Evolutionary conservation across 1,284 basidiomycete genomes (phyloP).

Genomic region (Macrocystidia cucumis): DNA sequence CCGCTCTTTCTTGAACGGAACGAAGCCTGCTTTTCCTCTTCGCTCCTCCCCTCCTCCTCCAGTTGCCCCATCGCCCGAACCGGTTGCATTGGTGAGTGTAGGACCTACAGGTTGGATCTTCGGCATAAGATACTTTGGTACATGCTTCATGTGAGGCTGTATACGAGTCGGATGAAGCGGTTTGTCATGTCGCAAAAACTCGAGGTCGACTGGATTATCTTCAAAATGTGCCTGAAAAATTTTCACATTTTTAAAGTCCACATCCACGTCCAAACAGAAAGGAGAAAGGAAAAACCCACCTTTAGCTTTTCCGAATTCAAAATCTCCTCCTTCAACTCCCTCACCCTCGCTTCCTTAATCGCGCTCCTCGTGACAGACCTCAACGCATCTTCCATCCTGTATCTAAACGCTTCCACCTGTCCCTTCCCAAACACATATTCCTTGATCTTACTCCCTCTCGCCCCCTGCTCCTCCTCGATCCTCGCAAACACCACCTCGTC

Average conservation of each 20-base stretch:
- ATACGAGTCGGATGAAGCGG: slow-evolving; percentile 84
- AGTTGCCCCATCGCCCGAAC: slow-evolving; percentile 21
- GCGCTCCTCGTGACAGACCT: slow-evolving; percentile 82
- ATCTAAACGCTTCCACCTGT: slow-evolving; percentile 97
- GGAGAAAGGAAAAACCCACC: slow-evolving; percentile 32
- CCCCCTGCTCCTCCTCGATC: slow-evolving; percentile 71
- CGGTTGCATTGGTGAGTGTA: too few species aligned
- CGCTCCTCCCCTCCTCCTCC: slow-evolving; percentile 13
- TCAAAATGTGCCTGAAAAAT: slow-evolving; percentile 85
- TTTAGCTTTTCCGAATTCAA: slow-evolving; percentile 95
- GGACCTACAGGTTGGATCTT: slow-evolving; percentile 64
- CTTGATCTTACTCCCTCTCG: slow-evolving; percentile 71
- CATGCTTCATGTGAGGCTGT: slow-evolving; percentile 92
- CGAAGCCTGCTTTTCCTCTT: slow-evolving; percentile 36
- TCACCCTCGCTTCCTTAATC: slow-evolving; percentile 88
- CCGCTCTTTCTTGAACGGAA: slow-evolving; percentile 70
- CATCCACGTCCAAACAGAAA: background rate
- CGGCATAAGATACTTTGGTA: slow-evolving; percentile 91
- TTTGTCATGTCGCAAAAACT: slow-evolving; percentile 92
- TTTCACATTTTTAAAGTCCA: slow-evolving; percentile 2
- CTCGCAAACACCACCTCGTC: slow-evolving; percentile 78
- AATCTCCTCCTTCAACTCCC: slow-evolving; percentile 92
- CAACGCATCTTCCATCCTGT: slow-evolving; percentile 96
- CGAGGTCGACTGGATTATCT: slow-evolving; percentile 92
- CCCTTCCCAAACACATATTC: slow-evolving; percentile 93